Evolutionary conservation across 768 basidiomycete species (phyloP), one percentile per base, ranked within the genome.

Genomic region (Tricholoma sp.): DNA sequence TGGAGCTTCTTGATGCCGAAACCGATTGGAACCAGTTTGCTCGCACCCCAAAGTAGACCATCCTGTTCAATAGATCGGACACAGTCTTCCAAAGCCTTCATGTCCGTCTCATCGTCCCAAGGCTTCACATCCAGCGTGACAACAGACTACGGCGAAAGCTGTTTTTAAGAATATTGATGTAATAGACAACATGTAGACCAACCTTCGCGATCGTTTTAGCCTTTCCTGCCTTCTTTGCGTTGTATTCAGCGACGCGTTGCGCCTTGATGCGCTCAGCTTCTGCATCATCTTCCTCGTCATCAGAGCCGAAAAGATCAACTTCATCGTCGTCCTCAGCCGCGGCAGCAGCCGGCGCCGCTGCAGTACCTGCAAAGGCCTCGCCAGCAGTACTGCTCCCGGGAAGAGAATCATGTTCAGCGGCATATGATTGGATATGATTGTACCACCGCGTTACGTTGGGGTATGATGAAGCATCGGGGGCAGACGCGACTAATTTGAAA

Each of bases 51-150:
- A 50, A 98, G 82, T 56, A 99, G 88, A 68, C 97, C 97, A 39
- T 89, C 87, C 76, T 83, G 76, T 72, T 91, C 82, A 65, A 98
- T 85, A 18, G 91, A 85, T 58, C 97, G 86, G 54, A 98, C 96
- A 41, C 81, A 66, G 13, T 78, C 72, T 74, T 98, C 96, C 64
- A 98, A 79, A 51, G 77, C 89, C 44, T 68, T 80, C 95, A 99
- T 95, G 74, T 98, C 93, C 51, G 97, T 99, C 78, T 97, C 94
- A 69, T 98, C 96, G 71, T 98, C 96, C 96, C 94, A 97, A 39
- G 96, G 95, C 76, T 99, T 99, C 60, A 99, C 94, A 63, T 98
- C 96, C 64, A 98, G 76, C 48, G 96, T 99, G 51, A 99, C 97
- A 59, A 99, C 86, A 63, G 97, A 98, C 94, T 98, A 72, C 17